Percentiles rank a stretch among this genome's conserved stretches.
Conservation (phyloP, 495 filamentous ascomycete genomes). For the Penicillium cosmopolitanum region DNA sequence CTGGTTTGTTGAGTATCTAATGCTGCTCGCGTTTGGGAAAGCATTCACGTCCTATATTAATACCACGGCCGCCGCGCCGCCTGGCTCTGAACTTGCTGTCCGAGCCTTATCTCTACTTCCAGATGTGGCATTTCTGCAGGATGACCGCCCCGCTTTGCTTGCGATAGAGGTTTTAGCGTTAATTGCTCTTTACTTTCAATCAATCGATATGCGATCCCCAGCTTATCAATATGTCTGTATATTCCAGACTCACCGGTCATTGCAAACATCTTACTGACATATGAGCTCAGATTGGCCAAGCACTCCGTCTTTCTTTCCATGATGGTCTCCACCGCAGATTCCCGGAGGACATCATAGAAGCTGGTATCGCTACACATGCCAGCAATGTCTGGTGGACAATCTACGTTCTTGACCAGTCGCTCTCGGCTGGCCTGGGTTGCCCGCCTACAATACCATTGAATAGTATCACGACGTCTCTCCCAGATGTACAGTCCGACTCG, state of each 20-base stretch:
- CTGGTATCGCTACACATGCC: neutral
- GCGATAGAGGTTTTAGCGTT: neutral
- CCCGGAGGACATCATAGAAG: neutral
- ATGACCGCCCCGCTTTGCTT: constrained; percentile 2
- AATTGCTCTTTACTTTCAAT: neutral
- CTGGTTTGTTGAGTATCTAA: constrained; percentile 6
- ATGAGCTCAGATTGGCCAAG: neutral
- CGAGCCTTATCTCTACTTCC: constrained; percentile 2
- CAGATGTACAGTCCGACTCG: neutral
- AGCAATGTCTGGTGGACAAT: neutral
- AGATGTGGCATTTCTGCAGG: constrained; percentile 6
- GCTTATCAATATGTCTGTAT: neutral
- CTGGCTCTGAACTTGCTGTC: neutral
- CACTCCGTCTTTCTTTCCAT: constrained; percentile 3
- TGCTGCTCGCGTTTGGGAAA: constrained; percentile 5
- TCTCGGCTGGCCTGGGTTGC: neutral
- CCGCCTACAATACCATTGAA: neutral
- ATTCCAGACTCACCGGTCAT: neutral
- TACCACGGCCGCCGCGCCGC: neutral
- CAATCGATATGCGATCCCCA: neutral
- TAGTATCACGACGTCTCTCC: neutral
- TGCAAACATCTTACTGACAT: neutral
- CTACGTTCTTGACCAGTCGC: neutral
- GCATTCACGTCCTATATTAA: neutral
- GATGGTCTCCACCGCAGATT: constrained; percentile 7